Evolutionary conservation across 1,284 basidiomycete species (phyloP), one percentile per base, ranked within the genome.

Genomic region (Ganoderma lingzhi): DNA sequence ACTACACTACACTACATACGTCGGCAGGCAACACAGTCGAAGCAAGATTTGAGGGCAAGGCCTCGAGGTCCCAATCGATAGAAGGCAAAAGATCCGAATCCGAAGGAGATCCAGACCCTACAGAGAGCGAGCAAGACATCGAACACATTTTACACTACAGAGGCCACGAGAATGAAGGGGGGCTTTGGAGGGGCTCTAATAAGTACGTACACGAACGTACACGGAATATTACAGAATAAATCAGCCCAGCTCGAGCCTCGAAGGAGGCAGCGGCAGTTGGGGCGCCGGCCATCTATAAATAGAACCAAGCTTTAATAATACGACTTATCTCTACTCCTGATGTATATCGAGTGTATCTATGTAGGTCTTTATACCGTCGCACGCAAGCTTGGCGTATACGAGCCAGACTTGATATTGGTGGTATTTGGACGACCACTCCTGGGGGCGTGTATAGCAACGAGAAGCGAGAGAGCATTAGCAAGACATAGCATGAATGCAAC

Each of bases 161-260:
- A 8, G 30, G 15, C 5, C 4, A 17, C 6, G 30, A 32, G 53
- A 55, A 17, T 14, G 17, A n/a, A 23, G 48, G 30, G 28, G 30
- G 30, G 35, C 8, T 5, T 3, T 35, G 35, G 35, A 14, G 5
- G 35, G 6, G 56, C 19, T 59, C 56, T 59, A 37, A 35, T 23
- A 60, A 60, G 58, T 12, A 41, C 44, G 32, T 48, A 30, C 35
- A 53, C 32, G 35, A 35, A 63, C 10, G 65, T 62, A 65, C 58
- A 64, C n/a, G 41, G 55, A 37, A 68, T 68, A 71, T 64, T 71
- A 71, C 70, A 65, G 39, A 71, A 71, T 71, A 71, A 71, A 42
- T 68, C 66, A 71, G 62, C 66, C 60, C 44, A 39, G 44, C 60
- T 64, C 35, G 60, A 28, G 23, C 48, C 48, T 59, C 8, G 19